Evolutionary conservation across 441 rosid genomes (phyloP).

Genomic region (Populus hybrid): DNA sequence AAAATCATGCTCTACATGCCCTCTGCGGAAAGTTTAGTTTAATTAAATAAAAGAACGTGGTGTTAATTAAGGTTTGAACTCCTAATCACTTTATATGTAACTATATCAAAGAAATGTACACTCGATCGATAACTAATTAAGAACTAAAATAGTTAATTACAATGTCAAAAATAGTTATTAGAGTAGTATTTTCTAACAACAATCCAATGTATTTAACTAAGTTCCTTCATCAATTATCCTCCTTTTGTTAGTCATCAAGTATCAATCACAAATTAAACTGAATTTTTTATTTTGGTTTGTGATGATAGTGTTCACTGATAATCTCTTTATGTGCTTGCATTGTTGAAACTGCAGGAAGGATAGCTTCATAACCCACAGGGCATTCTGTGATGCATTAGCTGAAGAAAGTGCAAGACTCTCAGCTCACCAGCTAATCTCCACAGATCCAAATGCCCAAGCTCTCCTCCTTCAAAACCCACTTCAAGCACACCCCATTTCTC

Average conservation of each 20-base stretch:
- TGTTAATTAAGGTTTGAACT: neutral
- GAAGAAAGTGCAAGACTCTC: conserved; percentile 86
- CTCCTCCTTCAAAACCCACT: conserved; percentile 18
- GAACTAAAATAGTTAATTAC: no score
- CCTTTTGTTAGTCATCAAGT: neutral
- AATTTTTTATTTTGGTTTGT: neutral
- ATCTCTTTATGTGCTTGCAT: neutral
- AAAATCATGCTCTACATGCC: neutral
- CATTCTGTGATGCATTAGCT: conserved; percentile 92
- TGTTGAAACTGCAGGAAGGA: conserved; percentile 64
- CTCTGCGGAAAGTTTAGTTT: neutral
- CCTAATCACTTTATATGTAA: neutral
- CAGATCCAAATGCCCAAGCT: conserved; percentile 21
- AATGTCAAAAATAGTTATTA: neutral
- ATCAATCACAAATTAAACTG: neutral
- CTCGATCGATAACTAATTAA: no score
- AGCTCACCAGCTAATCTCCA: conserved; percentile 28
- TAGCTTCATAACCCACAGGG: conserved; percentile 92
- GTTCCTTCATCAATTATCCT: neutral
- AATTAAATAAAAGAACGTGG: neutral
- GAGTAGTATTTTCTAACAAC: no score
- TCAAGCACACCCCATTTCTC: conserved; percentile 18
- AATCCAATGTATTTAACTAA: neutral
- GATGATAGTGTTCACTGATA: neutral
- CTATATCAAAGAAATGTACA: neutral